phyloP scores from a whole-genome alignment of 2,329 filamentous ascomycete genomes.

The Cordyceps militaris region DNA sequence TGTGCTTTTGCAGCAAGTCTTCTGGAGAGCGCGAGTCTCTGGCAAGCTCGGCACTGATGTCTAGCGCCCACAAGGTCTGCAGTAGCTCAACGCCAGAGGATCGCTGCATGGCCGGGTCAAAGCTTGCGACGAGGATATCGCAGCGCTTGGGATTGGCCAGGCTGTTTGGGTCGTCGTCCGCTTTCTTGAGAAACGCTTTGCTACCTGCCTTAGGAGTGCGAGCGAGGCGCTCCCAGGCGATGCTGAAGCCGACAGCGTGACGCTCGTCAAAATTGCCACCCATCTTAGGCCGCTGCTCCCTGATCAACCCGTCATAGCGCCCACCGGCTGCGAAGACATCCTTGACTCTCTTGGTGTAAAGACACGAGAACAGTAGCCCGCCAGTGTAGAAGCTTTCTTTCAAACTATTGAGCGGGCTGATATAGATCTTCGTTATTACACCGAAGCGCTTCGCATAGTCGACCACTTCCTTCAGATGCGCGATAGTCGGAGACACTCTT shows the following conservation, averaged over 20 bases:
- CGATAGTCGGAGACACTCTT: conserved; percentile 67
- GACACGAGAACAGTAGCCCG: conserved; percentile 82
- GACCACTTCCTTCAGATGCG: conserved; percentile 72
- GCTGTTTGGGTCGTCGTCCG: conserved; percentile 53
- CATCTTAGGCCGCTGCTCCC: conserved; percentile 69
- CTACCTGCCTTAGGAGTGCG: conserved; percentile 51
- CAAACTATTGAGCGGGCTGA: conserved; percentile 78
- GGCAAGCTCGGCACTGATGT: conserved; percentile 83
- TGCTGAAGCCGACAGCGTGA: conserved; percentile 86
- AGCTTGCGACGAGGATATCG: conserved; percentile 84
- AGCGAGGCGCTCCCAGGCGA: conserved; percentile 79
- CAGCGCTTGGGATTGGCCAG: conserved; percentile 63
- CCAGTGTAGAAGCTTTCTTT: conserved; percentile 87
- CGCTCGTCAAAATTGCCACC: conserved; percentile 55
- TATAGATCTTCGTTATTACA: conserved; percentile 69
- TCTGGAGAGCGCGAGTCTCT: conserved; percentile 72
- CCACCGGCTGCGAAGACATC: conserved; percentile 92
- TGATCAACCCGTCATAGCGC: conserved; percentile 83
- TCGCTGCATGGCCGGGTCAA: conserved; percentile 69
- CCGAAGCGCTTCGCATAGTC: conserved; percentile 70
- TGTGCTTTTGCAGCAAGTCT: conserved; percentile 68
- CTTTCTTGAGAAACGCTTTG: conserved; percentile 61
- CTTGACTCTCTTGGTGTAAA: conserved; percentile 75
- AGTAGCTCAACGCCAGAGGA: conserved; percentile 71
- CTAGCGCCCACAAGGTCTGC: conserved; percentile 70